A percentile compares a stretch with the other conserved stretches of the same genome.
phyloP scores from a whole-genome alignment of 1,284 basidiomycete species.

The Tilletia walkeri region DNA sequence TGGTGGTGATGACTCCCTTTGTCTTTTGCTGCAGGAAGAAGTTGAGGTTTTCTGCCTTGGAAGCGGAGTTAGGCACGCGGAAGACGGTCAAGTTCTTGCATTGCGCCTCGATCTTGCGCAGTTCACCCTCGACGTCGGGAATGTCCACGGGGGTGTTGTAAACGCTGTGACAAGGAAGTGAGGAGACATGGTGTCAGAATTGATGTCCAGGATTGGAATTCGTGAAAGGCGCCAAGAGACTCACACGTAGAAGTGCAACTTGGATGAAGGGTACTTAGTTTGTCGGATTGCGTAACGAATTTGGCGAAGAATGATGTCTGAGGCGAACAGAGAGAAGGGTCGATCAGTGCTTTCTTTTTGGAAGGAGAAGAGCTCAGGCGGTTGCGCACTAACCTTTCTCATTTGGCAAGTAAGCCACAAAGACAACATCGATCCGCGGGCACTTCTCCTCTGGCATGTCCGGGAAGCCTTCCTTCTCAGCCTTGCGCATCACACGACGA shows the following conservation, averaged over 20 bases:
- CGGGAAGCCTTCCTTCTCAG: slow-evolving; percentile 30
- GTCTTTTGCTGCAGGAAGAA: slow-evolving; percentile 39
- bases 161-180: slow-evolving; percentile 18
- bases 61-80: slow-evolving; percentile 44
- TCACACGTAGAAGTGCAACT: slow-evolving; percentile 40
- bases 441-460: slow-evolving; percentile 25
- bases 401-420: slow-evolving; percentile 48
- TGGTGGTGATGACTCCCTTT: slow-evolving; percentile 43
- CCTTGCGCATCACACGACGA: slow-evolving; percentile 34
- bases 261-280: slow-evolving; percentile 42
- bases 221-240: neutral
- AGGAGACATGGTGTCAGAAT: neutral
- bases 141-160: slow-evolving; percentile 50
- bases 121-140: slow-evolving; percentile 37
- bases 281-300: slow-evolving; percentile 41
- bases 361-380: neutral
- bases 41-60: slow-evolving; percentile 49
- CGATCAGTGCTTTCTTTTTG: too few species aligned
- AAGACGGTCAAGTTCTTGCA: slow-evolving; percentile 37
- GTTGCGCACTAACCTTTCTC: slow-evolving; percentile 25
- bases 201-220: neutral
- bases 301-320: slow-evolving; percentile 46
- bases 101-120: slow-evolving; percentile 32
- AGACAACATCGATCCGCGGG: slow-evolving; percentile 43
- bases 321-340: too few species aligned